phyloP scores from a whole-genome alignment of 352 stramenopile genomes.

The Globisporangium parvum region DNA sequence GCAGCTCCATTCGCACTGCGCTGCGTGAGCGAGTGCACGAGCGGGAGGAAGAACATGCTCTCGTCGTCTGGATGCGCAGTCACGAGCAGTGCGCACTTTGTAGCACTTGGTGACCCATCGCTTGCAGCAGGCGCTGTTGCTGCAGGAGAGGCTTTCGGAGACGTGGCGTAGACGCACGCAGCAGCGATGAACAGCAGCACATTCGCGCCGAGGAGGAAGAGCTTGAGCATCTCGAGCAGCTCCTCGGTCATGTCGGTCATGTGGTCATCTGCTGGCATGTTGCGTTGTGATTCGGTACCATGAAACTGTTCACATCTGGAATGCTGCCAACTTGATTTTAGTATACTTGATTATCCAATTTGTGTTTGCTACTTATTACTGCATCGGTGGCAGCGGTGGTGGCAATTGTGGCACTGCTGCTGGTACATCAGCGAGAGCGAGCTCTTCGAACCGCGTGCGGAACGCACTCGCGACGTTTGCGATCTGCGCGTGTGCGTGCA shows the following conservation, averaged over 20 bases:
- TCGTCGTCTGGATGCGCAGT: constrained; percentile 96
- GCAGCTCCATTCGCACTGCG: constrained; percentile 11
- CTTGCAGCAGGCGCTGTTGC: constrained; percentile 1
- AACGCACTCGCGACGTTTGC: constrained; percentile 45
- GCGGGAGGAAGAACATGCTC: constrained; percentile 96
- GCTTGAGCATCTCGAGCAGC: constrained; percentile 52
- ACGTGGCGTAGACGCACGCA: constrained; percentile 25
- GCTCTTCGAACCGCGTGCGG: constrained; percentile 33
- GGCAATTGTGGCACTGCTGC: not conserved
- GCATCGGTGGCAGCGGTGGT: not conserved
- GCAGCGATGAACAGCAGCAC: constrained; percentile 50
- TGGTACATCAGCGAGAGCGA: constrained; percentile 18
- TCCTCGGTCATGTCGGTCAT: constrained; percentile 13
- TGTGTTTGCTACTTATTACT: not conserved
- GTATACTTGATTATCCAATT: too few relatives aligned
- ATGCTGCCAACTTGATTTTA: too few relatives aligned
- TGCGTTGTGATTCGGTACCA: constrained; percentile 4
- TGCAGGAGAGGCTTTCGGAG: not conserved
- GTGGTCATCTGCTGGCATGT: constrained; percentile 12
- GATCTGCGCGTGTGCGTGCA: constrained; percentile 33
- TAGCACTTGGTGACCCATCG: not conserved
- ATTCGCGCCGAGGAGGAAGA: constrained; percentile 50
- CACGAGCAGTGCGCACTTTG: constrained; percentile 73
- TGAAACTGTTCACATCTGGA: too few relatives aligned
- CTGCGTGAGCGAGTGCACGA: constrained; percentile 51